Percentiles rank a stretch among this genome's conserved stretches.
These are phyloP conservation scores for Aspergillus tubingensis DNA, from an alignment of 2,329 filamentous ascomycete genomes.

Conservation along the genomic window DNA sequence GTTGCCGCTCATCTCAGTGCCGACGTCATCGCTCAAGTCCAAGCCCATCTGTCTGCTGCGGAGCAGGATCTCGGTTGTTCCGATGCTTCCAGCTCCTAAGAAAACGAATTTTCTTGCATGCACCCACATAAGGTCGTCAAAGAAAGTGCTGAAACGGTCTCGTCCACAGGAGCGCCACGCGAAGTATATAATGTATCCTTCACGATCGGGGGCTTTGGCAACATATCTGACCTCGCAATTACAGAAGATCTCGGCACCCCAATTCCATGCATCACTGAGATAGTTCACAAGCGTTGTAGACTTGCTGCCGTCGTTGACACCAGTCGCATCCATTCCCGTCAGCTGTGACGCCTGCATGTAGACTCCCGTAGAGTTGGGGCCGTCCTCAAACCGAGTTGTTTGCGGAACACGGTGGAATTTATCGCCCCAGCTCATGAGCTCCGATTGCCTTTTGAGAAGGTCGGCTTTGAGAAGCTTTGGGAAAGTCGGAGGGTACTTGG, in stretches of 20 bases:
- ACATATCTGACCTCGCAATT: slow-evolving; percentile 67
- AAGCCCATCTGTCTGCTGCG: slow-evolving; percentile 11
- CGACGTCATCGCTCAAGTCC: background rate
- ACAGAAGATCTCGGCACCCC: slow-evolving; percentile 72
- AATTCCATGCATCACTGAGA: slow-evolving; percentile 69
- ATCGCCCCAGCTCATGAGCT: slow-evolving; percentile 7
- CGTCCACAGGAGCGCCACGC: slow-evolving; percentile 4
- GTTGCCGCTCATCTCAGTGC: slow-evolving; percentile 14
- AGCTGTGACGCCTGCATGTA: slow-evolving; percentile 1
- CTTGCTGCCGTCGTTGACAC: slow-evolving; percentile 49
- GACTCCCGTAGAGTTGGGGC: slow-evolving; percentile 2
- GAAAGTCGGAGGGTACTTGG: background rate
- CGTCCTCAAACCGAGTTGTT: slow-evolving; percentile 4
- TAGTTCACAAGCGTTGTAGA: slow-evolving; percentile 61
- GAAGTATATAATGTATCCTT: slow-evolving; percentile 62
- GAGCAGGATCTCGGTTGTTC: slow-evolving; percentile 18
- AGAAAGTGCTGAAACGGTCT: background rate
- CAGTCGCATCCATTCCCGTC: slow-evolving; percentile 4
- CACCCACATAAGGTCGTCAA: slow-evolving; percentile 6
- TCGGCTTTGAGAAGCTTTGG: background rate
- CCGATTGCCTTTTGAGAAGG: background rate
- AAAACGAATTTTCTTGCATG: slow-evolving; percentile 60
- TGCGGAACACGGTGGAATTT: slow-evolving; percentile 3
- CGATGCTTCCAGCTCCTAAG: slow-evolving; percentile 37
- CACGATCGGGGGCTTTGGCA: slow-evolving; percentile 50